Evolutionary conservation across 1,284 basidiomycete species (phyloP).

Genomic region (Pseudozyma thailandica): DNA sequence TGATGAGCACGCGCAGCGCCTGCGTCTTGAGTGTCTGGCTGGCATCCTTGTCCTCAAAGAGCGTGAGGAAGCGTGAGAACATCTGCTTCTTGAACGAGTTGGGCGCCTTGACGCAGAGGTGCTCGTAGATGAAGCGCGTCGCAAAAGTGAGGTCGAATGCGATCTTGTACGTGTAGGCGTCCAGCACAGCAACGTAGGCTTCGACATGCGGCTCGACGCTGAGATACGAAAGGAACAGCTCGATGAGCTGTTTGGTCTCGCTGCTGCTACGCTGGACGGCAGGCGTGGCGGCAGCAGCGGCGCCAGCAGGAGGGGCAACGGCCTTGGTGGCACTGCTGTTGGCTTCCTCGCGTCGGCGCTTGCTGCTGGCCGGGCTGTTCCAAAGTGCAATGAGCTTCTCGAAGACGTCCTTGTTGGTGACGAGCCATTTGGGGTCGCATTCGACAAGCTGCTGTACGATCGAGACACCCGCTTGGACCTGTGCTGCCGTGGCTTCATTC

Average conservation of each 20-base stretch:
- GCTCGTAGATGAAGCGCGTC: conserved; percentile 88
- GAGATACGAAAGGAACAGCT: conserved; percentile 66
- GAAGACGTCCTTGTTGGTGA: conserved; percentile 63
- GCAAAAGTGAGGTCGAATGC: conserved; percentile 83
- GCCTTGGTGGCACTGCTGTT: conserved; percentile 43
- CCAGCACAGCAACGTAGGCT: conserved; percentile 86
- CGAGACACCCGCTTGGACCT: conserved; percentile 72
- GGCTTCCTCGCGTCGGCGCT: conserved; percentile 54
- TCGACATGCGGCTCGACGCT: conserved; percentile 82
- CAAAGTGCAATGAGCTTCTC: conserved; percentile 67
- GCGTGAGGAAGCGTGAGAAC: conserved; percentile 83
- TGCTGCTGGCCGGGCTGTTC: conserved; percentile 57
- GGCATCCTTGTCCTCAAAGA: conserved; percentile 79
- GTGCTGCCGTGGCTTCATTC: conserved; percentile 39
- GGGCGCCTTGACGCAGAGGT: conserved; percentile 76
- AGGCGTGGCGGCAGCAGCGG: conserved; percentile 2
- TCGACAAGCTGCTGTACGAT: conserved; percentile 81
- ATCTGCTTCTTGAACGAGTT: conserved; percentile 81
- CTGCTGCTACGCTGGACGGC: conserved; percentile 54
- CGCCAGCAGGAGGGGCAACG: conserved; percentile 18
- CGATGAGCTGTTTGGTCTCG: conserved; percentile 82
- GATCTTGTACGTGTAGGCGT: conserved; percentile 82
- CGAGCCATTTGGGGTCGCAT: conserved; percentile 79
- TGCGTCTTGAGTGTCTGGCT: conserved; percentile 84
- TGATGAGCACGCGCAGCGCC: conserved; percentile 86